These are phyloP conservation scores for Lactarius akahatsu DNA, from an alignment of 768 basidiomycete species.

Conservation along the genomic window DNA sequence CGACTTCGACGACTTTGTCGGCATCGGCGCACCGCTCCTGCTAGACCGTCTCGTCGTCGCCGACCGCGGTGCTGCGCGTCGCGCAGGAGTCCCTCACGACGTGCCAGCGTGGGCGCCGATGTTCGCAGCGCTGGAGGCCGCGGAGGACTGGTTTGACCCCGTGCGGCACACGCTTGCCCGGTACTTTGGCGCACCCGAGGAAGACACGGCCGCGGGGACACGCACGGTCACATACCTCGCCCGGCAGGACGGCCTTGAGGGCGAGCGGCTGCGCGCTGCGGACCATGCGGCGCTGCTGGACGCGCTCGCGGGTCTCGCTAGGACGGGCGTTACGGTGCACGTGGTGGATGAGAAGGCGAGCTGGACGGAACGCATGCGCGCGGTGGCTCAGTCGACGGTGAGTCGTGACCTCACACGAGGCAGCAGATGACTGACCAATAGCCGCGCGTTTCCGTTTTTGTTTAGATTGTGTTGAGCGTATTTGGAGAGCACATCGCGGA, in stretches of 20 bases:
- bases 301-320: conserved; percentile 52
- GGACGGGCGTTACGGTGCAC: conserved; percentile 16
- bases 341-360: conserved; percentile 22
- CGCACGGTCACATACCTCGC: conserved; percentile 67
- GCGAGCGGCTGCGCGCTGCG: conserved; percentile 49
- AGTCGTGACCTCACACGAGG: not conserved
- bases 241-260: conserved; percentile 49
- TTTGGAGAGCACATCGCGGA: conserved; percentile 25
- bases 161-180: conserved; percentile 43
- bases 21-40: conserved; percentile 67
- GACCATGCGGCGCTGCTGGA: conserved; percentile 63
- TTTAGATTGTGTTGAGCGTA: conserved; percentile 25
- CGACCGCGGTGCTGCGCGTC: conserved; percentile 65
- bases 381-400: conserved; percentile 27
- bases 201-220: conserved; percentile 33
- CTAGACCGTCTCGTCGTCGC: conserved; percentile 75
- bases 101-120: conserved; percentile 37
- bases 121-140: conserved; percentile 40
- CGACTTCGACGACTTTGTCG: conserved; percentile 77
- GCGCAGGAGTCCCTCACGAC: conserved; percentile 17
- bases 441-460: not conserved
- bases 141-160: conserved; percentile 44
- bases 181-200: conserved; percentile 40
- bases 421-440: not conserved
- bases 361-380: conserved; percentile 27